Base-by-base conservation (phyloP, 73 alveolate species). In the Effrenium voratum region DNA sequence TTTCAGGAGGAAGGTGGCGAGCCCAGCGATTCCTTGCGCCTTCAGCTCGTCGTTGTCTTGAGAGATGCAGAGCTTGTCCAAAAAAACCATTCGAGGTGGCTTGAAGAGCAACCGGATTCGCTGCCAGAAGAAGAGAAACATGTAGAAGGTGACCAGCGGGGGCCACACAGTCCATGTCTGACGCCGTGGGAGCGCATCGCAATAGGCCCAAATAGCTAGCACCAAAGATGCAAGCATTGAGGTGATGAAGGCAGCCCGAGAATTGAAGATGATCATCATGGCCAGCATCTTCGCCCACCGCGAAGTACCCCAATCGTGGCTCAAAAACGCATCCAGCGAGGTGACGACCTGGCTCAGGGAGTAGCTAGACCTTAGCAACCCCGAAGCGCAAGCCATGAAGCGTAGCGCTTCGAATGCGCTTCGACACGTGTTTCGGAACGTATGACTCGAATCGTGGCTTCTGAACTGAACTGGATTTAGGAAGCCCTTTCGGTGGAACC, bases 11-110 rank as follows among this genome's bases (percentile, higher is more conserved):
- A 90, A 90, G 15, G 86, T 76, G 30, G 97, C 97, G 24, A 90
- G 36, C 13, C 97, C 97, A 50, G 68, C 4, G 40, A 90, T 90
- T 41, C 97, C 97, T 70, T 79, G 66, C 60, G 55, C 95, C 95
- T 87, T 66, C 52, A 87, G 36, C 5, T 26, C 34, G 0, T 41
- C 83, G 34, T 86, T 63, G 30, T 43, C 6, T 32, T 86, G 94
- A 15, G 82, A 36, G 13, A 86, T 60, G 82, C 82, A 60, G 38
- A 86, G 63, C 30, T 86, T 86, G 68, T 87, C 95, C 66, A 87
- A 36, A 13, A 87, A 87, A 4, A 87, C 95, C 2, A 38, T 63
- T 12, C 75, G 46, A 6, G 95, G 95, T 45, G 3, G 3, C 72
- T 44, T 41, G n/a, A 43, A 63, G 36, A 50, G 41, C 44, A 50